Base-by-base conservation (phyloP, 2,329 filamentous ascomycete species). In the Myriangium duriaei region DNA sequence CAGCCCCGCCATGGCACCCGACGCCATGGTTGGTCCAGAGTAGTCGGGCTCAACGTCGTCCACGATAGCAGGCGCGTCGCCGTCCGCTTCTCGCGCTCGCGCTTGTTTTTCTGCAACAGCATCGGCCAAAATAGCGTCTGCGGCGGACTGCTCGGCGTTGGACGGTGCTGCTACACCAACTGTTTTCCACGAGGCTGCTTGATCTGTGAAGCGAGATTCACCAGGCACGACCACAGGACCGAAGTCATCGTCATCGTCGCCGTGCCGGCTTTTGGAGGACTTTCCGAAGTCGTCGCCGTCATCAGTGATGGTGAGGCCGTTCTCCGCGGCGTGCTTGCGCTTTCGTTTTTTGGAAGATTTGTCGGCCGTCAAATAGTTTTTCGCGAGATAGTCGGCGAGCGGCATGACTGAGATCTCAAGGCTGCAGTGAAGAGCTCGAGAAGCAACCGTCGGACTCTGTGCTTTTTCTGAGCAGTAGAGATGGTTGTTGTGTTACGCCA, bases 371-470 rank as follows among this genome's bases (percentile, higher is more conserved):
- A 98, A 77, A 58, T 98, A 98, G 59, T 86, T 91, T 45, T 84
- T 80, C 26, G 88, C 87, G 24, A 98, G 74, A 54, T 96, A 98
- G 53, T 78, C 76, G 42, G 85, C 79, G 47, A 95, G 71, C 40
- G 71, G 68, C 72, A 79, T 78, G 45, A 32, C 37, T 34, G 14
- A 11, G 11, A 31, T 16, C 30, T 33, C 36, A 30, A 19, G 30
- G 14, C 36, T 39, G 21, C 36, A 39, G 19, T 39, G 30, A 39
- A 39, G 36, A 39, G 36, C 11, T 39, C 36, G 36, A 33, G 30
- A 15, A 13, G 30, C n/a, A n/a, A n/a, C n/a, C n/a, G n/a, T n/a
- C n/a, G n/a, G n/a, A n/a, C n/a, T n/a, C n/a, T n/a, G n/a, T n/a
- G n/a, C n/a, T n/a, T n/a, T n/a, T n/a, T n/a, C n/a, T 11, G 32